Base-by-base conservation (phyloP, 345 rosid genomes). In the Tarenaya hassleriana region DNA sequence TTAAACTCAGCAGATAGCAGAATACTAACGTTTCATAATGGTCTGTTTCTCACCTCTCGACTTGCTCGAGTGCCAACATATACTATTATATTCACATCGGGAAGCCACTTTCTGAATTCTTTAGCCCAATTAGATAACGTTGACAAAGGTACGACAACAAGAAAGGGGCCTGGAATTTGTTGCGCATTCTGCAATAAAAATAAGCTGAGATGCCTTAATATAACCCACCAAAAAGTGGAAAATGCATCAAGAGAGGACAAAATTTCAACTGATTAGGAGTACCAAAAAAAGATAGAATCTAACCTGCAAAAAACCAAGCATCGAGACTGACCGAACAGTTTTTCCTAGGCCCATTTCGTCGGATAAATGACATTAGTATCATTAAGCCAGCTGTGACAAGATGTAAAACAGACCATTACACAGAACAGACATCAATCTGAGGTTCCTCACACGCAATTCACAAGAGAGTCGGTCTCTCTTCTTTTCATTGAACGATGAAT, bases 291-390 rank as follows among this genome's bases (percentile, higher is more conserved):
- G 24, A 45, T 4, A 45, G 13, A 33, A 15, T 39, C 32, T 56
- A 50, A 94, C 99, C 99, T 88, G 99, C 67, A 94, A 69, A 62
- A 94, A 94, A 47, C 99, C 99, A 45, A 94, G 92, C 99, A 94
- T 88, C 15, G 99, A 94, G 52, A 94, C 89, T 27, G 99, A 94
- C 81, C 88, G 99, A 52, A 94, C 97, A 55, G 99, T 94, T 80
- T 94, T 94, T 52, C 99, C 99, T 42, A 94, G 99, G 71, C 99
- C 99, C 99, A 94, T 94, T 69, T 94, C 99, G 68, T 94, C 97
- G 62, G 99, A 97, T 74, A 94, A 80, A 94, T 94, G 64, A 94
- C 99, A 77, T 94, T 94, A n/a, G 99, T 94, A 70, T 88, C 95
- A 71, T 88, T 88, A 72, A 91, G 81, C 99, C 99, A 94, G 72